A percentile compares a stretch with the other conserved stretches of the same genome.
These are phyloP conservation scores for Aspergillus thermomutatus DNA, from an alignment of 2,329 filamentous ascomycete genomes.

Conservation along the genomic window DNA sequence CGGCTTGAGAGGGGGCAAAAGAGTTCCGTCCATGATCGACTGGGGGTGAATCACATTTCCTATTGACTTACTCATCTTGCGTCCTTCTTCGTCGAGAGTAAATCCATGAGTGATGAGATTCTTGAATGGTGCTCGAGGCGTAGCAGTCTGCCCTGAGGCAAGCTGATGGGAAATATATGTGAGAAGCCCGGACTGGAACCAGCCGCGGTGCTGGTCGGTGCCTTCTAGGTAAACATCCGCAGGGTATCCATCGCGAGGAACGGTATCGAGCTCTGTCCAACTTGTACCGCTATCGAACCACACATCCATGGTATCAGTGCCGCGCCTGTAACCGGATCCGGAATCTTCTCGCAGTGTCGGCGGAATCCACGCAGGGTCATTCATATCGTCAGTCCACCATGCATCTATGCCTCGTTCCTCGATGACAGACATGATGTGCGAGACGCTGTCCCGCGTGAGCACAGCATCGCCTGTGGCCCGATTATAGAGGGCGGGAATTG, in stretches of 20 bases:
- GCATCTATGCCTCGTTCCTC: conserved; percentile 77
- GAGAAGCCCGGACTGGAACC: conserved; percentile 95
- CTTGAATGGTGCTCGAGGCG: conserved; percentile 68
- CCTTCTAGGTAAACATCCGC: conserved; percentile 93
- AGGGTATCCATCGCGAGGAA: conserved; percentile 28
- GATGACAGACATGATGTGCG: conserved; percentile 79
- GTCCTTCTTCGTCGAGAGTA: conserved; percentile 81
- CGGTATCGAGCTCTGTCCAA: conserved; percentile 61
- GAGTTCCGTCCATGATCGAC: conserved; percentile 79
- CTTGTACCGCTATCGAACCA: conserved; percentile 99
- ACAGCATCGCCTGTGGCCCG: conserved; percentile 65
- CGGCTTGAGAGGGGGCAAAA: conserved; percentile 66
- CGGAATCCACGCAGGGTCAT: conserved; percentile 76
- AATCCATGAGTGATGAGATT: conserved; percentile 95
- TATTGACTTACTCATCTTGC: conserved; percentile 97
- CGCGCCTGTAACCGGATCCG: conserved; percentile 60
- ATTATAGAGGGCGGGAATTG: conserved; percentile 86
- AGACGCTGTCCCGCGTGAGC: conserved; percentile 74
- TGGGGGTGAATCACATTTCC: conserved; percentile 81
- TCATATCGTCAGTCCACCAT: conserved; percentile 82
- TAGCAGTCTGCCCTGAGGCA: conserved; percentile 29
- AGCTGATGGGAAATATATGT: conserved; percentile 68
- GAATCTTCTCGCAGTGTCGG: conserved; percentile 53
- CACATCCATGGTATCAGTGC: conserved; percentile 96
- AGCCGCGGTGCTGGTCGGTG: conserved; percentile 92